These are phyloP conservation scores for Suillus spraguei DNA, from an alignment of 768 basidiomycete species.

Conservation along the genomic window DNA sequence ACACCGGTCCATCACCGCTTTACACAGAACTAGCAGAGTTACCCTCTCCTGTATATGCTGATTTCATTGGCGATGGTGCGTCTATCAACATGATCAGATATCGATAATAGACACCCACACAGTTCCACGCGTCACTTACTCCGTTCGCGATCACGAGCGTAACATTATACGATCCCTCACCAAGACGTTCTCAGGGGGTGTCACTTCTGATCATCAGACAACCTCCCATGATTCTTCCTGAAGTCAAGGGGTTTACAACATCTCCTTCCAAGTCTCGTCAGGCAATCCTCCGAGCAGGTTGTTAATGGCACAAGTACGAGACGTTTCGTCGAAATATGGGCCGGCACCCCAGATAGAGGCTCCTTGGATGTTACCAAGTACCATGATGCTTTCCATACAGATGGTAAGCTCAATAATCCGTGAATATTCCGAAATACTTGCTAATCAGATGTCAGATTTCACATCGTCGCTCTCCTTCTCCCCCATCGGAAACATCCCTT, in stretches of 20 bases:
- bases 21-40: constrained; percentile 2
- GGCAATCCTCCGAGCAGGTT: constrained; percentile 48
- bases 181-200: constrained; percentile 34
- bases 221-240: constrained; percentile 26
- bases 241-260: constrained; percentile 41
- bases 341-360: constrained; percentile 43
- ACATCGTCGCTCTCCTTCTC: constrained; percentile 56
- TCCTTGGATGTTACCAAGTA: constrained; percentile 57
- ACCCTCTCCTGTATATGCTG: constrained; percentile 1
- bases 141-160: constrained; percentile 50
- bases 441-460: constrained; percentile 42
- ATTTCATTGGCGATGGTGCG: constrained; percentile 28
- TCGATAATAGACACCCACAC: not conserved
- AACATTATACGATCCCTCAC: constrained; percentile 49
- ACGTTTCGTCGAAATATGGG: constrained; percentile 65
- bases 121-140: constrained; percentile 49
- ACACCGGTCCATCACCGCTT: not conserved
- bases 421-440: not conserved
- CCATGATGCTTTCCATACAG: constrained; percentile 63
- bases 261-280: constrained; percentile 45
- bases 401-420: constrained; percentile 43
- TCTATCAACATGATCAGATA: constrained; percentile 36
- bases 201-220: constrained; percentile 11
- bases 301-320: constrained; percentile 33
- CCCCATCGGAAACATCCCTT: constrained; percentile 49